Conservation (phyloP, 2,329 filamentous ascomycete genomes). For the Talaromyces sp. region DNA sequence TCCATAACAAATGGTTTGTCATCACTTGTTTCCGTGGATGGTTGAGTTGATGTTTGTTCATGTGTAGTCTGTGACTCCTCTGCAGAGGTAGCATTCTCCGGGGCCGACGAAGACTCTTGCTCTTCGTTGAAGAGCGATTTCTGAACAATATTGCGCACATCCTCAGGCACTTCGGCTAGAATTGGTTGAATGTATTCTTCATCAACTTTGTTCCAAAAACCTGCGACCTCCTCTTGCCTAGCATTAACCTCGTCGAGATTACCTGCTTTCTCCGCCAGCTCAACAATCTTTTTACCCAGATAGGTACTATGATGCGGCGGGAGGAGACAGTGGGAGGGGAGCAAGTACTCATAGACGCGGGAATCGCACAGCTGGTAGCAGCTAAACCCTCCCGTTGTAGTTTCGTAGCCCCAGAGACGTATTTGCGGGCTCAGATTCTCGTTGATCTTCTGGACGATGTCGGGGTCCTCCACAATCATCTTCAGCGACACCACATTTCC, state of each 20-base stretch:
- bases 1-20: slow-evolving; percentile 27
- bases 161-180: slow-evolving; percentile 49
- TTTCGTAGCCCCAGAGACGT: slow-evolving; percentile 88
- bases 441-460: slow-evolving; percentile 91
- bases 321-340: slow-evolving; percentile 89
- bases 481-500: slow-evolving; percentile 95
- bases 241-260: slow-evolving; percentile 69
- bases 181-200: slow-evolving; percentile 76
- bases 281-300: slow-evolving; percentile 79
- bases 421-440: slow-evolving; percentile 82
- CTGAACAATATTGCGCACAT: slow-evolving; percentile 43
- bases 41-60: slow-evolving; percentile 5
- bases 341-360: slow-evolving; percentile 94
- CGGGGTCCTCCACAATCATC: slow-evolving; percentile 87
- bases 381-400: slow-evolving; percentile 88
- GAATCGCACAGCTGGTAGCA: slow-evolving; percentile 95
- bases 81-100: slow-evolving; percentile 16
- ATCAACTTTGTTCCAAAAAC: slow-evolving; percentile 83
- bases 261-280: slow-evolving; percentile 72
- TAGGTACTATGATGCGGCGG: slow-evolving; percentile 89
- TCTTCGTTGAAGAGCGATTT: slow-evolving; percentile 44
- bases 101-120: slow-evolving; percentile 24
- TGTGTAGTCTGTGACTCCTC: slow-evolving; percentile 12
- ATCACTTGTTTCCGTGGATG: slow-evolving; percentile 9
- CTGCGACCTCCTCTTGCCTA: slow-evolving; percentile 74